Percentiles rank a stretch among this genome's conserved stretches.
Conservation (phyloP, 805 yeast genomes). For the Maudiozyma barnettii region DNA sequence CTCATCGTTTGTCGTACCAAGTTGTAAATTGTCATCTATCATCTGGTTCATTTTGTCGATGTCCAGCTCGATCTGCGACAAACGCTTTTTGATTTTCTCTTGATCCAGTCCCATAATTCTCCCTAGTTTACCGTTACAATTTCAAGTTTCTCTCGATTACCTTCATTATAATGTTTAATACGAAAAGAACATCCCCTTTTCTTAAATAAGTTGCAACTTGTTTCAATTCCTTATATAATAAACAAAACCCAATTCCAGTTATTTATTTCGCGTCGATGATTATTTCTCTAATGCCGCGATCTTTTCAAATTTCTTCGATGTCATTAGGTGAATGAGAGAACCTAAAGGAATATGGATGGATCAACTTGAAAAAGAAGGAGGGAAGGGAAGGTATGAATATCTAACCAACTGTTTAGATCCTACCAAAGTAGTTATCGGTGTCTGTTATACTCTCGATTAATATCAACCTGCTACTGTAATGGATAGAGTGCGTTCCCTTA, state of each 20-base stretch:
- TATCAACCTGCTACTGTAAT: background rate
- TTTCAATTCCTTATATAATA: background rate
- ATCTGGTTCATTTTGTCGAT: conserved; percentile 29
- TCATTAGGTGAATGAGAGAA: too few relatives aligned
- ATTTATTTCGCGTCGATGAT: background rate
- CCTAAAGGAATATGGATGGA: too few relatives aligned
- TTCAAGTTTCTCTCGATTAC: too few relatives aligned
- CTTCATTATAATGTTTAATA: too few relatives aligned
- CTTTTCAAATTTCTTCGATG: background rate
- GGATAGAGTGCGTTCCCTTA: conserved; percentile 12
- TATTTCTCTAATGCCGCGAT: background rate
- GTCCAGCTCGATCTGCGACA: conserved; percentile 29
- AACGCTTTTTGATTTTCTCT: conserved; percentile 24
- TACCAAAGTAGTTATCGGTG: too few relatives aligned
- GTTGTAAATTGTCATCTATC: conserved; percentile 27
- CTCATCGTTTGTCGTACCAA: background rate
- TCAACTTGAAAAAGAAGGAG: too few relatives aligned
- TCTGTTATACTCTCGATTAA: too few relatives aligned
- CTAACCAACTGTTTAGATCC: too few relatives aligned
- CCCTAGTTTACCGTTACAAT: background rate
- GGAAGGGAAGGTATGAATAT: too few relatives aligned
- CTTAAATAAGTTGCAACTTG: background rate
- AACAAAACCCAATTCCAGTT: background rate
- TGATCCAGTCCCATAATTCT: conserved; percentile 15
- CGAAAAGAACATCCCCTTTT: too few relatives aligned